phyloP scores from a whole-genome alignment of 2,329 filamentous ascomycete species.

The Calycina herbarum region DNA sequence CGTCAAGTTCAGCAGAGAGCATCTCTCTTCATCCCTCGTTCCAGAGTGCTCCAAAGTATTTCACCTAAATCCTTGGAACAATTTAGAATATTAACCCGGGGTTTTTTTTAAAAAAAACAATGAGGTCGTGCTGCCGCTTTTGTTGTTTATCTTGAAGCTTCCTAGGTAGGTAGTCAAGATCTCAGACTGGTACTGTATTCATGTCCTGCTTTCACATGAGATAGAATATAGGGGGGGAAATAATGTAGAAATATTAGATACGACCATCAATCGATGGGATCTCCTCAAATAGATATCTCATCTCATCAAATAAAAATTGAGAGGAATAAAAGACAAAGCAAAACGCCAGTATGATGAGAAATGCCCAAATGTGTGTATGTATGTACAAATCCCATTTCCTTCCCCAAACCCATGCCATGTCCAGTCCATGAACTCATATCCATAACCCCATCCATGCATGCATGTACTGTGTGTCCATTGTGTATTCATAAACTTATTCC shows the following conservation, averaged over 20 bases:
- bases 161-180: background rate
- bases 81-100: too few species aligned
- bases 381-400: background rate
- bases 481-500: background rate
- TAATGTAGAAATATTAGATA: background rate
- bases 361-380: background rate
- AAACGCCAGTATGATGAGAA: background rate
- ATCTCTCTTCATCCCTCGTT: too few species aligned
- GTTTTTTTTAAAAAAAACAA: too few species aligned
- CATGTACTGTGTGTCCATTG: background rate
- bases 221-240: background rate
- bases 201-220: background rate
- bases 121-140: too few species aligned
- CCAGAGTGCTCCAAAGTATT: too few species aligned
- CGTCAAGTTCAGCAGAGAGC: too few species aligned
- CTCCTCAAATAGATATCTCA: background rate
- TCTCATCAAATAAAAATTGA: background rate
- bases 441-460: conserved; percentile 5
- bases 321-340: background rate
- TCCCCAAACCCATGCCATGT: background rate
- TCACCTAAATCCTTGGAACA: too few species aligned
- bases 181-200: background rate
- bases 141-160: too few species aligned
- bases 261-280: background rate
- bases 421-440: background rate